Evolutionary conservation across 2,329 filamentous ascomycete genomes (phyloP), one percentile per base, ranked within the genome.

Genomic region (Epicoccum sorghinum): DNA sequence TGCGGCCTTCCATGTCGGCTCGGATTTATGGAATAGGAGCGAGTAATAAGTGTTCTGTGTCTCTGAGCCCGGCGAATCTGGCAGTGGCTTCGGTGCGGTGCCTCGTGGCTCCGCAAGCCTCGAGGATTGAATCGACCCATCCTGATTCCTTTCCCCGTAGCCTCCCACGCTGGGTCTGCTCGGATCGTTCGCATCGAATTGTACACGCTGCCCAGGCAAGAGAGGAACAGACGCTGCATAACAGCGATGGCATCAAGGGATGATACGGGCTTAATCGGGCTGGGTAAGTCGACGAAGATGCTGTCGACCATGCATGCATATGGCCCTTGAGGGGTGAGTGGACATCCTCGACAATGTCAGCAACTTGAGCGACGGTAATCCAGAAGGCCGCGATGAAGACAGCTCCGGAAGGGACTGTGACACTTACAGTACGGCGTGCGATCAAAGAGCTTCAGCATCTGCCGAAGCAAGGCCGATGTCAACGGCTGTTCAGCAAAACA

Each of bases 381-480:
- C 18, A 18, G 18, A 18, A 18, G 18, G 18, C 18, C 18, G 18
- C 18, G 18, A 18, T 18, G 18, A 18, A 18, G 18, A 18, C 18
- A 18, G 18, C 18, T 18, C 18, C 18, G 18, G 18, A 18, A 32
- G 84, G 79, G 5, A 83, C 80, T 41, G 66, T 51, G 36, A 67
- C 66, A 42, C 67, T 70, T 96, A 76, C 18, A 18, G 18, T 18
- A 18, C 18, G 18, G 18, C 18, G 18, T 18, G 18, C 18, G 18
- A 18, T 18, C 18, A 18, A 18, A 18, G 18, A 18, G 18, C 18
- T 18, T 18, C 18, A 18, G 18, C 18, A 18, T 18, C 90, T 97
- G 14, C 93, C 91, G 71, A 95, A 97, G 77, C 93, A 98, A 22
- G 93, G 93, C 75, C 99, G 95, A 48, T 48, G 44, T 44, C 44